These are phyloP conservation scores for Geotrichum aggregatum DNA, from an alignment of 1,139 yeast species.

Conservation along the genomic window DNA sequence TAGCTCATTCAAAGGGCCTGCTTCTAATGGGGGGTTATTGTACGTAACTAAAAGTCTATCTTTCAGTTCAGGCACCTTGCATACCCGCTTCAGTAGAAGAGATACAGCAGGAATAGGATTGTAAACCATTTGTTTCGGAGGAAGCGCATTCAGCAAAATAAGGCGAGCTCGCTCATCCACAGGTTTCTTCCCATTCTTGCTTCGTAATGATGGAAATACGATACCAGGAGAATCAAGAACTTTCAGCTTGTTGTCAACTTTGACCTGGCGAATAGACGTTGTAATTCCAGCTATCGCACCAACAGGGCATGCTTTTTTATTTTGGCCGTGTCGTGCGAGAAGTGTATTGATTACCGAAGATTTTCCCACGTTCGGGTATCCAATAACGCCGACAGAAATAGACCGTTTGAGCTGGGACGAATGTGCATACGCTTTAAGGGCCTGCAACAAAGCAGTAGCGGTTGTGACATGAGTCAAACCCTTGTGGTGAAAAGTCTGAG, in stretches of 20 bases:
- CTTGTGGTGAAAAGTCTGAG: conserved; percentile 71
- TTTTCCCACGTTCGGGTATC: conserved; percentile 94
- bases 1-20: conserved; percentile 37
- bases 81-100: conserved; percentile 67
- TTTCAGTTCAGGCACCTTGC: conserved; percentile 58
- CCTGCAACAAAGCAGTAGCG: conserved; percentile 67
- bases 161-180: conserved; percentile 79
- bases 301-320: conserved; percentile 79
- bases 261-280: conserved; percentile 84
- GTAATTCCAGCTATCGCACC: conserved; percentile 99
- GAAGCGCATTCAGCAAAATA: conserved; percentile 82
- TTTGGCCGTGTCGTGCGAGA: conserved; percentile 62
- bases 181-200: conserved; percentile 45
- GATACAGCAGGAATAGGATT: conserved; percentile 86
- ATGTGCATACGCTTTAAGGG: conserved; percentile 80
- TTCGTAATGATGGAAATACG: conserved; percentile 76
- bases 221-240: conserved; percentile 96
- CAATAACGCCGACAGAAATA: conserved; percentile 92
- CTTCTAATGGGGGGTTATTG: conserved; percentile 76
- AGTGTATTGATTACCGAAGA: conserved; percentile 90
- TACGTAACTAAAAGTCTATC: conserved; percentile 70
- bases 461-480: conserved; percentile 63
- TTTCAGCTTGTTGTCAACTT: conserved; percentile 83
- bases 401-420: conserved; percentile 84
- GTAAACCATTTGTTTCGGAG: conserved; percentile 68